Conservation (phyloP, 345 rosid species). For the Bruguiera parviflora region DNA sequence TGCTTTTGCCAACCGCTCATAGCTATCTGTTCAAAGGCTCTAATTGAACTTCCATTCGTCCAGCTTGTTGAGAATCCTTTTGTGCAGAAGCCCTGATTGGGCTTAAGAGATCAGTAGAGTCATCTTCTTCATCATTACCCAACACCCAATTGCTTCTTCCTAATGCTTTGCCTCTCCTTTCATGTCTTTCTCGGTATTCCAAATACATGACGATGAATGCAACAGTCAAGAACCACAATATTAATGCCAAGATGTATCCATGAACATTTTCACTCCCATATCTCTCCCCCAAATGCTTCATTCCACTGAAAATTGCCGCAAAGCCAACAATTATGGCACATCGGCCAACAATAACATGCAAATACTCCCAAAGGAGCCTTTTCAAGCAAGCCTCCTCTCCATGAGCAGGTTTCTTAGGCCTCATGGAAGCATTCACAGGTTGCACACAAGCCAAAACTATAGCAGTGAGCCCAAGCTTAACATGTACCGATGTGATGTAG, state of each 20-base stretch:
- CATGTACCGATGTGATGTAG: conserved; percentile 63
- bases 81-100: conserved; percentile 40
- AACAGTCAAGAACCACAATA: conserved; percentile 58
- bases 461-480: conserved; percentile 73
- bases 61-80: conserved; percentile 38
- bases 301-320: conserved; percentile 61
- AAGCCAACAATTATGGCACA: conserved; percentile 57
- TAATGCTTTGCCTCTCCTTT: conserved; percentile 40
- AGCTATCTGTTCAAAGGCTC: conserved; percentile 72
- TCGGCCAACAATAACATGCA: conserved; percentile 67
- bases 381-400: conserved; percentile 50
- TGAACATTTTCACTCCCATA: conserved; percentile 71
- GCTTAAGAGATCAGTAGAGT: conserved; percentile 66
- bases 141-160: conserved; percentile 79
- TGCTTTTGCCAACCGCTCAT: conserved; percentile 9
- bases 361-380: conserved; percentile 79
- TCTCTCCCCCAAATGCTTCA: conserved; percentile 75
- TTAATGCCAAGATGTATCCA: conserved; percentile 66
- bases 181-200: conserved; percentile 50
- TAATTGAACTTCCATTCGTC: conserved; percentile 83
- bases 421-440: conserved; percentile 74
- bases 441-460: conserved; percentile 71
- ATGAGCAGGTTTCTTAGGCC: conserved; percentile 65
- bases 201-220: conserved; percentile 52
- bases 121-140: conserved; percentile 79